A percentile compares a stretch with the other conserved stretches of the same genome.
These are phyloP conservation scores for Sordariomycetes sp. DNA, from an alignment of 2,329 filamentous ascomycete genomes.

Conservation along the genomic window DNA sequence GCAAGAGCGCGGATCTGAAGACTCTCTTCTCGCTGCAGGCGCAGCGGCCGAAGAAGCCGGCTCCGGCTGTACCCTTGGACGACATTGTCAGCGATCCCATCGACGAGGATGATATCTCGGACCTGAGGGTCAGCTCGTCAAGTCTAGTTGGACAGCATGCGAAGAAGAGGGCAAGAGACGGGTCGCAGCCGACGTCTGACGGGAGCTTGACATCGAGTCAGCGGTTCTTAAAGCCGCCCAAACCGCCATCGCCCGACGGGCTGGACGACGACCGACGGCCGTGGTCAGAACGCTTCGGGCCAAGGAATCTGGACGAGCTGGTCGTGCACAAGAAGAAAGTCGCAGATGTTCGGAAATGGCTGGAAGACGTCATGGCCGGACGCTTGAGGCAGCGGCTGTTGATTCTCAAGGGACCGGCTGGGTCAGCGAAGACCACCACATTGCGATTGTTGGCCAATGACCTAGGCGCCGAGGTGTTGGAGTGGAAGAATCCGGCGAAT, in stretches of 20 bases:
- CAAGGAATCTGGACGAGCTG: constrained; percentile 67
- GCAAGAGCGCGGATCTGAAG: constrained; percentile 46
- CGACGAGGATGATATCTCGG: constrained; percentile 48
- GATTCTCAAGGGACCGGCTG: constrained; percentile 82
- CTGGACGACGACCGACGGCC: constrained; percentile 54
- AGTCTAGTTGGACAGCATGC: constrained; percentile 49
- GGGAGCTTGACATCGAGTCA: constrained; percentile 30
- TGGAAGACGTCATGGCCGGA: constrained; percentile 64
- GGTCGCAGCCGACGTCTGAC: constrained; percentile 12
- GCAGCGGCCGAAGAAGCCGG: constrained; percentile 28
- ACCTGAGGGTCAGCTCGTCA: constrained; percentile 36
- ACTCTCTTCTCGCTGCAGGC: constrained; percentile 54
- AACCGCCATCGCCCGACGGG: constrained; percentile 14
- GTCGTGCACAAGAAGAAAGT: constrained; percentile 95
- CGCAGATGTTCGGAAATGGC: constrained; percentile 73
- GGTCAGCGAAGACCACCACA: constrained; percentile 88
- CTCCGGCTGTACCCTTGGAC: constrained; percentile 30
- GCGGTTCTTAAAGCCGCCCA: constrained; percentile 39
- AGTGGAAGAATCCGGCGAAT: constrained; percentile 81
- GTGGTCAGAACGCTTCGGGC: constrained; percentile 82
- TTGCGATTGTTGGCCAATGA: constrained; percentile 67
- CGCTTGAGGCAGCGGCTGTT: constrained; percentile 62
- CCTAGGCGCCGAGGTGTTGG: constrained; percentile 68
- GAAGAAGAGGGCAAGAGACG: constrained; percentile 39
- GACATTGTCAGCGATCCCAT: constrained; percentile 48